phyloP scores from a whole-genome alignment of 2,329 filamentous ascomycete genomes.

The Lasiodiplodia sp. region DNA sequence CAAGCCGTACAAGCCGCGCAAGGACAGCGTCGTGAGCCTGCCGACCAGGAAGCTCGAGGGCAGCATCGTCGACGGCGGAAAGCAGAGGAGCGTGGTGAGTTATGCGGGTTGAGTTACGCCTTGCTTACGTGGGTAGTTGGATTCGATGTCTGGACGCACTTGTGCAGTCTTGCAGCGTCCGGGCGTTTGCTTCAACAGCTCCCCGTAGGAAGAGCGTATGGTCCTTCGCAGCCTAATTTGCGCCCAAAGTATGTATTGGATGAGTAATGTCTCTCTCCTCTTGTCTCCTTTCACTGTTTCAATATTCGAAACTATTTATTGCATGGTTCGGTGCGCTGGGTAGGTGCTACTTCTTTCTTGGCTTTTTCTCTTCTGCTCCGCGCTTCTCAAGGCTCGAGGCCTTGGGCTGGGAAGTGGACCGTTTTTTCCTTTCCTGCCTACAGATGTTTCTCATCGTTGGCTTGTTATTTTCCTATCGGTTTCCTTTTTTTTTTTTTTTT shows the following conservation, averaged over 20 bases:
- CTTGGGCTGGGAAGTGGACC: neutral
- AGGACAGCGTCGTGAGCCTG: slow-evolving; percentile 28
- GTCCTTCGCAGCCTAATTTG: neutral
- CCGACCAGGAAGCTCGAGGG: slow-evolving; percentile 21
- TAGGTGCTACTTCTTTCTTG: neutral
- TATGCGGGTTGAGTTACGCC: slow-evolving; percentile 8
- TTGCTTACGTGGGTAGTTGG: too few species aligned
- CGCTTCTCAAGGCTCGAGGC: neutral
- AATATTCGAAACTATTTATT: neutral
- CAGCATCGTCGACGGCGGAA: neutral
- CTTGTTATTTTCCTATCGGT: neutral
- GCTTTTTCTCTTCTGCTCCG: neutral
- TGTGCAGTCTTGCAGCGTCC: neutral
- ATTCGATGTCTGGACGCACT: neutral
- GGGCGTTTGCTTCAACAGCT: neutral
- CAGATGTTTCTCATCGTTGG: neutral
- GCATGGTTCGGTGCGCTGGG: neutral
- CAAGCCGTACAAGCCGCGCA: slow-evolving; percentile 35
- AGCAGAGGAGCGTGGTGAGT: slow-evolving; percentile 24
- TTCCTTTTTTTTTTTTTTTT: neutral
- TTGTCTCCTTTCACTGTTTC: neutral
- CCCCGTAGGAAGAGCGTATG: neutral
- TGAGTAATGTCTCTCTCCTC: neutral
- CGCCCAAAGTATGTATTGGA: neutral
- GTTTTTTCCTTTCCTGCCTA: neutral